Percentiles rank a stretch among this genome's conserved stretches.
phyloP scores from a whole-genome alignment of 352 stramenopile species.

The Phytopythium montanum region DNA sequence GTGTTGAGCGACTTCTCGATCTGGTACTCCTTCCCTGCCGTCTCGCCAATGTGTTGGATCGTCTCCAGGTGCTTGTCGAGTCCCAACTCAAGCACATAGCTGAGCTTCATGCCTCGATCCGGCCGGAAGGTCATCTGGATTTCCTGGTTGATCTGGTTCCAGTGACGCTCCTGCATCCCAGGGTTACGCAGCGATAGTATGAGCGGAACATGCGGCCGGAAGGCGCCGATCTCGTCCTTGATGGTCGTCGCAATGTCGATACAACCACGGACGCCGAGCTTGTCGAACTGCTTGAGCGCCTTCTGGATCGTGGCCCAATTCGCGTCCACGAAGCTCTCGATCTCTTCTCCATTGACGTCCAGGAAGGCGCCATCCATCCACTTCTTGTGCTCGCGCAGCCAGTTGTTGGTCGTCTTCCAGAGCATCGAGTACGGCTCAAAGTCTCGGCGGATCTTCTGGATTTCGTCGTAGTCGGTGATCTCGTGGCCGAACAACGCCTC shows the following conservation, averaged over 20 bases:
- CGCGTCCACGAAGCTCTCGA: conserved; percentile 87
- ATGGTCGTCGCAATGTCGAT: conserved; percentile 86
- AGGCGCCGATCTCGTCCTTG: conserved; percentile 88
- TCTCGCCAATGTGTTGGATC: conserved; percentile 91
- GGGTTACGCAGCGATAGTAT: conserved; percentile 88
- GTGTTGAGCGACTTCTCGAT: conserved; percentile 92
- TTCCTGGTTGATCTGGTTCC: conserved; percentile 88
- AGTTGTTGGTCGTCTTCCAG: conserved; percentile 91
- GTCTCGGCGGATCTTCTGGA: conserved; percentile 87
- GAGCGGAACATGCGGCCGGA: conserved; percentile 88
- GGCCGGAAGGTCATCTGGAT: conserved; percentile 83
- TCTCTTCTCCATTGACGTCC: conserved; percentile 89
- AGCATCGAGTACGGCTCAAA: conserved; percentile 95
- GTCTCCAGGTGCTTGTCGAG: conserved; percentile 85
- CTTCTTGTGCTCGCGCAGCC: conserved; percentile 89
- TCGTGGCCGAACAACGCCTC: conserved; percentile 87
- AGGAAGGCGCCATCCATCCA: conserved; percentile 92
- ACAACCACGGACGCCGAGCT: conserved; percentile 80
- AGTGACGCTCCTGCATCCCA: conserved; percentile 93
- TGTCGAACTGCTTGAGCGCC: conserved; percentile 92
- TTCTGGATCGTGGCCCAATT: conserved; percentile 88
- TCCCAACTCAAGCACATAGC: conserved; percentile 81
- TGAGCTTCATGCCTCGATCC: conserved; percentile 80
- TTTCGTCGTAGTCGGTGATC: conserved; percentile 90
- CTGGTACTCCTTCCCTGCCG: conserved; percentile 92